phyloP scores from a whole-genome alignment of 2,329 filamentous ascomycete genomes.

The Beauveria brongniartii region DNA sequence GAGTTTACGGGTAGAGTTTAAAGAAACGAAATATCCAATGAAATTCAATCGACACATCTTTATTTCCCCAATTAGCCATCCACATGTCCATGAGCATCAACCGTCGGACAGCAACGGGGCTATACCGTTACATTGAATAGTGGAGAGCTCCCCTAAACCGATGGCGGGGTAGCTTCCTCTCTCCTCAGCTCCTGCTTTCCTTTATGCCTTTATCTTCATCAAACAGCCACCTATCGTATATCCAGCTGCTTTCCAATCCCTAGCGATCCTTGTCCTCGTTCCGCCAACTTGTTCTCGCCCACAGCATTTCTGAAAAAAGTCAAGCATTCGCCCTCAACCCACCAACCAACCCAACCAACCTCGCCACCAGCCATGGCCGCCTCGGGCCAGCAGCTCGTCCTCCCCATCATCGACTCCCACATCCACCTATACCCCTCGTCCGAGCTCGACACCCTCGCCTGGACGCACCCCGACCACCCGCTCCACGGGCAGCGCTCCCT shows the following conservation, averaged over 20 bases:
- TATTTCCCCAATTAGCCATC: neutral
- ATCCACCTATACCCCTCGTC: slow-evolving; percentile 76
- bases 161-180: slow-evolving; percentile 8
- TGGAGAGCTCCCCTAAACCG: slow-evolving; percentile 1
- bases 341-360: neutral
- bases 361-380: neutral
- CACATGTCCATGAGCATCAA: neutral
- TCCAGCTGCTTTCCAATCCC: neutral
- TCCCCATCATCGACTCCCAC: slow-evolving; percentile 77
- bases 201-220: neutral
- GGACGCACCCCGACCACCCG: slow-evolving; percentile 53
- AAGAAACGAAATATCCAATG: neutral
- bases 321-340: neutral
- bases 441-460: slow-evolving; percentile 59
- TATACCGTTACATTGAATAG: neutral
- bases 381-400: slow-evolving; percentile 21
- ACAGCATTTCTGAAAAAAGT: neutral
- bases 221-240: neutral
- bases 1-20: neutral
- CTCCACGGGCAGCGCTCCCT: slow-evolving; percentile 58
- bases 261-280: neutral
- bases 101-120: neutral
- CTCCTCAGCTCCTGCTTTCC: neutral
- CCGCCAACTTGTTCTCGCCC: neutral
- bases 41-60: neutral